Conservation (phyloP, 2,329 filamentous ascomycete genomes). For the Chlorencoelia australis region DNA sequence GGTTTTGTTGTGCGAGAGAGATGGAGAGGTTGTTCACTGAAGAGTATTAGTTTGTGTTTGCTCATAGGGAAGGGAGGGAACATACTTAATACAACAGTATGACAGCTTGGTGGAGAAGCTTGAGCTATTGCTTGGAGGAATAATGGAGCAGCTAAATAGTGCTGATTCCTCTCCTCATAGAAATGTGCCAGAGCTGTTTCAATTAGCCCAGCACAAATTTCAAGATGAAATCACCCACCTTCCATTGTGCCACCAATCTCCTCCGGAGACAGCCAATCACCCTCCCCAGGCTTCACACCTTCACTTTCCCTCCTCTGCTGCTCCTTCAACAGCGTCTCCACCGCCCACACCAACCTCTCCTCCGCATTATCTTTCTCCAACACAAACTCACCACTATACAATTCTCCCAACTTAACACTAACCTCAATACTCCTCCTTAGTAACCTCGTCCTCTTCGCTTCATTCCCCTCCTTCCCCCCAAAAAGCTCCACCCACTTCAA, state of each 20-base stretch:
- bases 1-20: slow-evolving; percentile 48
- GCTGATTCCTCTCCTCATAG: slow-evolving; percentile 64
- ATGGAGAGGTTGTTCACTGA: slow-evolving; percentile 74
- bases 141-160: slow-evolving; percentile 74
- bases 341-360: slow-evolving; percentile 66
- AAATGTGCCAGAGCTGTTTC: slow-evolving; percentile 57
- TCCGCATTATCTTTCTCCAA: slow-evolving; percentile 66
- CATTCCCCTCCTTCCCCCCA: slow-evolving; percentile 38
- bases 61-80: slow-evolving; percentile 20
- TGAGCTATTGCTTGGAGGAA: slow-evolving; percentile 76
- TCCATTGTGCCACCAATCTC: slow-evolving; percentile 69
- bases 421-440: slow-evolving; percentile 66
- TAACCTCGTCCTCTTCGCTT: slow-evolving; percentile 48
- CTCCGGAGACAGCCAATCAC: slow-evolving; percentile 58
- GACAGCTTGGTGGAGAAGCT: slow-evolving; percentile 55
- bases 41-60: slow-evolving; percentile 3
- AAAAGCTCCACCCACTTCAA: slow-evolving; percentile 48
- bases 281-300: slow-evolving; percentile 60
- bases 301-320: slow-evolving; percentile 45
- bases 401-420: slow-evolving; percentile 72
- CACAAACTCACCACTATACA: slow-evolving; percentile 71
- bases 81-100: slow-evolving; percentile 67
- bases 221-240: slow-evolving; percentile 30
- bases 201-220: slow-evolving; percentile 15
- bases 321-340: slow-evolving; percentile 71